Evolutionary conservation across 1,139 yeast genomes (phyloP).

Genomic region (Spencermartinsiella ligniputridi): DNA sequence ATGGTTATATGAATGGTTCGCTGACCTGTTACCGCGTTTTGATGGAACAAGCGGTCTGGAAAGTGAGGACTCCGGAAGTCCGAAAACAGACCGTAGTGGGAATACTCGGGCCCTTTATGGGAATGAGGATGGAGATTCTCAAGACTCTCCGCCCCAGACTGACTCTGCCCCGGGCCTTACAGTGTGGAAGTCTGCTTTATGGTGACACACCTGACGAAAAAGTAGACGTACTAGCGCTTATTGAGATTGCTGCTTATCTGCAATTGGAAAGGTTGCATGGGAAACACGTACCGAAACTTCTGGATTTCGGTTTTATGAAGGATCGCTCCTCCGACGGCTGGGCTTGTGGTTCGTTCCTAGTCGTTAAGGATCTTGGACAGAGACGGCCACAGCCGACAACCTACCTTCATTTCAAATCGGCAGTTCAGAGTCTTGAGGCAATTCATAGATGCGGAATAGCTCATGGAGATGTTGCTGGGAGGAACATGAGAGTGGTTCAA

Average conservation of each 20-base stretch:
- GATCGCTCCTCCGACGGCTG: not conserved
- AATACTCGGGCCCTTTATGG: too few relatives aligned
- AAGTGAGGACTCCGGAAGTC: too few relatives aligned
- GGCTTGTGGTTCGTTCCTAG: not conserved
- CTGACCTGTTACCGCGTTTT: not conserved
- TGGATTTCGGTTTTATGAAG: not conserved
- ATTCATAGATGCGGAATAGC: not conserved
- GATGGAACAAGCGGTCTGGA: too few relatives aligned
- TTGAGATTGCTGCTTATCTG: not conserved
- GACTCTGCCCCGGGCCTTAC: too few relatives aligned
- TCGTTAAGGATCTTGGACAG: not conserved
- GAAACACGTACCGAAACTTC: not conserved
- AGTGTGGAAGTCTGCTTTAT: too few relatives aligned
- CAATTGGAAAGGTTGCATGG: not conserved
- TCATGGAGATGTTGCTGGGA: not conserved
- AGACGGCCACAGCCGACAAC: not conserved
- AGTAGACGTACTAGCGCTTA: too few relatives aligned
- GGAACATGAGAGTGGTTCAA: not conserved
- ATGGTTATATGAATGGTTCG: not conserved
- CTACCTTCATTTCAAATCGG: not conserved
- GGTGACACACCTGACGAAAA: too few relatives aligned
- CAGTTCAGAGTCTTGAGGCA: not conserved
- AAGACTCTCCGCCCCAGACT: too few relatives aligned
- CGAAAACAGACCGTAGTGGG: too few relatives aligned
- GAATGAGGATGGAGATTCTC: too few relatives aligned